These are phyloP conservation scores for Starmerella stigmatis DNA, from an alignment of 805 yeast genomes.

Conservation along the genomic window DNA sequence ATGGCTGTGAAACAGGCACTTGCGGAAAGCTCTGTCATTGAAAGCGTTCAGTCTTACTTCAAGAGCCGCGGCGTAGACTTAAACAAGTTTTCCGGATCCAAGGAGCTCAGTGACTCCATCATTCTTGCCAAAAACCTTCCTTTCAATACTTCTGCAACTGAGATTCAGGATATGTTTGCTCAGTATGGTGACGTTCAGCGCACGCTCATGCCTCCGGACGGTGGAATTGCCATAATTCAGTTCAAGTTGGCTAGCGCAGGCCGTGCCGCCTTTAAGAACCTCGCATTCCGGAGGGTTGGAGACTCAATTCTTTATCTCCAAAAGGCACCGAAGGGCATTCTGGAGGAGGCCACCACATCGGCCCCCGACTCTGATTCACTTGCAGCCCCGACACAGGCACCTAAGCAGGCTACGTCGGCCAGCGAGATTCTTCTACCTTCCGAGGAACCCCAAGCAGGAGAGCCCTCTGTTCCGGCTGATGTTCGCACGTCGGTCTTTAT, in stretches of 20 bases:
- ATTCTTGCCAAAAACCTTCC: conserved; percentile 86
- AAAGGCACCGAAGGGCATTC: conserved; percentile 81
- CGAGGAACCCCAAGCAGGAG: conserved; percentile 25
- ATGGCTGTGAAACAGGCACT: conserved; percentile 94
- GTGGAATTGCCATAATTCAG: conserved; percentile 90
- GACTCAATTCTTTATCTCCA: conserved; percentile 81
- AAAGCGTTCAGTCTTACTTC: conserved; percentile 79
- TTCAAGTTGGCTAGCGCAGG: conserved; percentile 74
- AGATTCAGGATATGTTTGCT: conserved; percentile 69
- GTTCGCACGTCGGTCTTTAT: conserved; percentile 79
- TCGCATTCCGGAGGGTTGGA: conserved; percentile 80
- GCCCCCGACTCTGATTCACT: conserved; percentile 19
- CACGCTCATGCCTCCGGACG: conserved; percentile 88
- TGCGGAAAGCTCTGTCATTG: conserved; percentile 93
- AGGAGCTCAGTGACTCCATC: conserved; percentile 68
- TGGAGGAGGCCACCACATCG: conserved; percentile 35
- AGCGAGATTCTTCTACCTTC: conserved; percentile 20
- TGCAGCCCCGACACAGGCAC: conserved; percentile 4
- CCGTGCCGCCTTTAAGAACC: conserved; percentile 76
- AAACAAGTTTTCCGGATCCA: conserved; percentile 46
- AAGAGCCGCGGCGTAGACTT: conserved; percentile 79
- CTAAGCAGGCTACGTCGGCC: conserved; percentile 14
- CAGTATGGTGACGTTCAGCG: conserved; percentile 72
- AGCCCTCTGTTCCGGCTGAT: conserved; percentile 29
- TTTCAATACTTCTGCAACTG: conserved; percentile 69